Base-by-base conservation (phyloP, 2,329 filamentous ascomycete genomes). In the Cercospora citrullina region DNA sequence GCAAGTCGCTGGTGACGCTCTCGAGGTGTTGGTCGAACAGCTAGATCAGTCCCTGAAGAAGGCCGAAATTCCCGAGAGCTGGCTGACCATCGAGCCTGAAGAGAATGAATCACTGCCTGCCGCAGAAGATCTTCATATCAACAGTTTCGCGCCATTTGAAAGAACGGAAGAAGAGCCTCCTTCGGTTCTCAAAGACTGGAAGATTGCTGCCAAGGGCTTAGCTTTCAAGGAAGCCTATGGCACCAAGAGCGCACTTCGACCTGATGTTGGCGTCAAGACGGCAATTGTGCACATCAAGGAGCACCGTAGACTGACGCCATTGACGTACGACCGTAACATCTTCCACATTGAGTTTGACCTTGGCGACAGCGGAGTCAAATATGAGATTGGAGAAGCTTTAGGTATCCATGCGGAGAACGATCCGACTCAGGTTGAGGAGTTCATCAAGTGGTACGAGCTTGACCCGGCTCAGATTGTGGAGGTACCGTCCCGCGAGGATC, bases 301-400 rank as follows among this genome's bases (percentile, higher is more conserved):
- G 84, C 97, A 96, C 83, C 92, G 95, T 70, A 89, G 95, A 71
- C 87, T 99, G 65, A 99, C 95, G 0, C 95, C 95, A 3, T 76
- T 81, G 26, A 91, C 89, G 33, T 99, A 99, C 78, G 94, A 98
- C 80, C 93, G 95, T 75, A 97, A 99, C 86, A 98, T 99, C 81
- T 99, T 99, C 90, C 95, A 99, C 83, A 98, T 99, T 71, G 95
- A 99, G 82, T 99, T 99, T 76, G 95, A 98, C 77, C 88, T 99
- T 26, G 94, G 94, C 69, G 82, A 90, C 76, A 96, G 94, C 36
- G 94, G 94, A 45, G 88, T 99, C 72, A 97, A 88, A 51, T 99
- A 99, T 83, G 92, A 96, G 78, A 98, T 99, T 76, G 95, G 95
- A 66, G 95, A 99, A 83, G 95, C 95, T 58, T 89, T 99, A 18